Conservation (phyloP, 352 stramenopile species). For the Albugo laibachii region DNA sequence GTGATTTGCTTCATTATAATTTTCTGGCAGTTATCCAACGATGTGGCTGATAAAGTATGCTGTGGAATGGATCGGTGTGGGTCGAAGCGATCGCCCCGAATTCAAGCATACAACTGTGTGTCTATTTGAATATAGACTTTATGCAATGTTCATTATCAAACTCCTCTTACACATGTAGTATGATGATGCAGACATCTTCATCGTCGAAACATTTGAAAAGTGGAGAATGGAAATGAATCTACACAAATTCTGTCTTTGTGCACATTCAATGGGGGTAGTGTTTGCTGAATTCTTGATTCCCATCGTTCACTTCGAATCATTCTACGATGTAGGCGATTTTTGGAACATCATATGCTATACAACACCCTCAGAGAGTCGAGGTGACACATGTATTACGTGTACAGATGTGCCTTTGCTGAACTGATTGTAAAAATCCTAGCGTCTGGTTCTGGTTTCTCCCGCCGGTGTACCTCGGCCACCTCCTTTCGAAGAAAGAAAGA, state of each 20-base stretch:
- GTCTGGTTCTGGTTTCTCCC: constrained; percentile 55
- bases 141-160: background rate
- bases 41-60: constrained; percentile 24
- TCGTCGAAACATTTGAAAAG: constrained; percentile 42
- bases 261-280: constrained; percentile 65
- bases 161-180: constrained; percentile 17
- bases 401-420: background rate
- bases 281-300: background rate
- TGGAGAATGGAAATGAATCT: constrained; percentile 60
- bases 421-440: constrained; percentile 13
- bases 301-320: background rate
- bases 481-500: constrained; percentile 17
- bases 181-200: constrained; percentile 55
- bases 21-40: background rate
- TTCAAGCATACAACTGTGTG: constrained; percentile 48
- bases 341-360: constrained; percentile 2
- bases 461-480: constrained; percentile 38
- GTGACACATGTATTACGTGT: constrained; percentile 11
- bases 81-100: constrained; percentile 54
- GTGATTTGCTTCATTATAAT: background rate
- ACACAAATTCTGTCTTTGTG: constrained; percentile 47
- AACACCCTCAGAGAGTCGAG: constrained; percentile 19
- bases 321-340: constrained; percentile 13
- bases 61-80: constrained; percentile 69
- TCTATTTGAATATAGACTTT: background rate